Percentiles rank a stretch among this genome's conserved stretches.
Evolutionary conservation across 1,284 basidiomycete genomes (phyloP).

Genomic region (Cryptococcus sp.): DNA sequence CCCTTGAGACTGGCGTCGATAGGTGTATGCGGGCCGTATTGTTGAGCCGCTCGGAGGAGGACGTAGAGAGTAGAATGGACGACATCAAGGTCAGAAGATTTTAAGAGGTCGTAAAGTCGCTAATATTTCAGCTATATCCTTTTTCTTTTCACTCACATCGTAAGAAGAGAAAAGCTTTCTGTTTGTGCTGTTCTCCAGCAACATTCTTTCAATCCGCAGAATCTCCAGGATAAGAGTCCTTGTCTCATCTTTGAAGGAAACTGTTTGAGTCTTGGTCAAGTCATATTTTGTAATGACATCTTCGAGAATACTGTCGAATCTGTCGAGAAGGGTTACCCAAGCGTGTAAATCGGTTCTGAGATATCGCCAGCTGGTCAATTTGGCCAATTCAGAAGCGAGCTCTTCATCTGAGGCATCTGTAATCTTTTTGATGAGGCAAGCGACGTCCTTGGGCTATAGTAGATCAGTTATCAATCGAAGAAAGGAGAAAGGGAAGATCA

Average conservation of each 20-base stretch:
- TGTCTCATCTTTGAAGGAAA: slow-evolving; percentile 68
- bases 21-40: slow-evolving; percentile 75
- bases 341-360: slow-evolving; percentile 94
- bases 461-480: neutral
- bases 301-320: slow-evolving; percentile 85
- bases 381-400: slow-evolving; percentile 18
- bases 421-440: slow-evolving; percentile 30
- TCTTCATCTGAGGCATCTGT: slow-evolving; percentile 22
- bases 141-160: slow-evolving; percentile 66
- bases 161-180: slow-evolving; percentile 95
- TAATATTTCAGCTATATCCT: slow-evolving; percentile 38
- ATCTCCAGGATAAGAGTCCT: slow-evolving; percentile 77
- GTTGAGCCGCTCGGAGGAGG: slow-evolving; percentile 84
- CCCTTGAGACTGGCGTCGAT: slow-evolving; percentile 49
- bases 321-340: slow-evolving; percentile 93
- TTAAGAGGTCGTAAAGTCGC: slow-evolving; percentile 84
- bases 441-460: slow-evolving; percentile 29
- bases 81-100: slow-evolving; percentile 82
- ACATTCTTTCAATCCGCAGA: slow-evolving; percentile 77
- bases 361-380: slow-evolving; percentile 69
- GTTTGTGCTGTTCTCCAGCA: slow-evolving; percentile 97
- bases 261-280: slow-evolving; percentile 59
- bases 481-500: neutral
- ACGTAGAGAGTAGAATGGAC: slow-evolving; percentile 80
- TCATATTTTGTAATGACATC: slow-evolving; percentile 73